Base-by-base conservation (phyloP, 1,284 basidiomycete genomes). In the Malassezia psittaci region DNA sequence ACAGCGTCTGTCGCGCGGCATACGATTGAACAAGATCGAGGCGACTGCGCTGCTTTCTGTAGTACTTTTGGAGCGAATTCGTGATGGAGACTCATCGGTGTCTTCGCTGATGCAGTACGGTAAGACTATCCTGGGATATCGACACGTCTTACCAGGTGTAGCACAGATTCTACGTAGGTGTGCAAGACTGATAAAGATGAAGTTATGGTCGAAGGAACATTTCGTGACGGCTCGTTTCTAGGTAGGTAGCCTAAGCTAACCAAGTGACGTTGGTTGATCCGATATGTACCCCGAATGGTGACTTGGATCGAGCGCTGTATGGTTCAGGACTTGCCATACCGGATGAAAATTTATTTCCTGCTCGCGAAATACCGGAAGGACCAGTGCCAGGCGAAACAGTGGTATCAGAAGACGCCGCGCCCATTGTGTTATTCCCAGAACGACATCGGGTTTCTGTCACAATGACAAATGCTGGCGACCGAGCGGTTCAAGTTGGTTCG, bases 241-340 rank as follows among this genome's bases (percentile, higher is more conserved):
- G 51, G 55, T 53, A 33, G 19, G 54, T 43, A 15, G 42, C 5
- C 34, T 35, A 41, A 13, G 41, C 38, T 24, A 38, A 44, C 40
- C 29, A 52, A 56, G 72, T 72, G 16, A 66, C 66, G 12, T 64
- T 74, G 0, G 90, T 96, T 70, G 84, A 93, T 65, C 93, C 93
- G 4, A 84, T 98, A 59, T 90, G 86, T 69, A 85, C 70, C 18
- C 59, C 64, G 3, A 33, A 80, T 44, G 90, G 89, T 1, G 79
- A 93, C 70, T 78, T 96, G 24, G 77, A 78, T 5, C 82, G 84
- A 3, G 91, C 93, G 0, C 80, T 99, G 11, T 91, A 91, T 65
- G 90, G 90, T 9, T 91, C 89, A 0, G 96, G 94, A 78, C 79
- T 96, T 0, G 90, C 93, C 1, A 75, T 86, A 4, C 93, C 90